Conservation (phyloP, 2,329 filamentous ascomycete species). For the Zarea fungicola region DNA sequence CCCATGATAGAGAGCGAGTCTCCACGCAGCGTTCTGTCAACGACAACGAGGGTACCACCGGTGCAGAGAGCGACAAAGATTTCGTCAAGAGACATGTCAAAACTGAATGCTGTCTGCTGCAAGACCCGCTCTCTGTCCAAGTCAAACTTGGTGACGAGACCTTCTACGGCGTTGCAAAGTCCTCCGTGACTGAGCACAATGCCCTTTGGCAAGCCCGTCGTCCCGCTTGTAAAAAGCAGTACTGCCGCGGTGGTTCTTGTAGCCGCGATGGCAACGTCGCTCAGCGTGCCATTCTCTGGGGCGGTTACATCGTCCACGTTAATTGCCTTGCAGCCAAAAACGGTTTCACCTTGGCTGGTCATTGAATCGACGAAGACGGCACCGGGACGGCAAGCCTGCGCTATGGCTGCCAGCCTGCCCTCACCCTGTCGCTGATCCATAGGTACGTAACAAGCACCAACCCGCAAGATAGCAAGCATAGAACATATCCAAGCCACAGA, state of each 20-base stretch:
- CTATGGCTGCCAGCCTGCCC: not conserved
- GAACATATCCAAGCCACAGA: not conserved
- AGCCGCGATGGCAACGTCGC: not conserved
- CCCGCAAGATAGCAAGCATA: not conserved
- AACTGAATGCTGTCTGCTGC: constrained; percentile 32
- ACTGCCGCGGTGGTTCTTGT: not conserved
- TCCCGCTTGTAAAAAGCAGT: not conserved
- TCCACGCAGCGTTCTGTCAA: not conserved
- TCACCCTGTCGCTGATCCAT: not conserved
- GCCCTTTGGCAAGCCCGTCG: not conserved
- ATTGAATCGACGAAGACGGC: not conserved
- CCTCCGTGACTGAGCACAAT: not conserved
- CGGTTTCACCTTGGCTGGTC: not conserved
- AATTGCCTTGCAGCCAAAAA: no score
- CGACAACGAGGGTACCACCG: constrained; percentile 28
- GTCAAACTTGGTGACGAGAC: no score
- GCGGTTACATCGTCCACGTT: no score
- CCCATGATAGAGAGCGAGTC: not conserved
- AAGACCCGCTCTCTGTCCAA: constrained; percentile 15
- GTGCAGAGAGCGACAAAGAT: constrained; percentile 27
- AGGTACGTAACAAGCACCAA: not conserved
- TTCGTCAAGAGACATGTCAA: constrained; percentile 34
- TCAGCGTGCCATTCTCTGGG: no score
- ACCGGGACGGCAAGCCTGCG: not conserved
- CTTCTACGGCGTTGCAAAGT: not conserved